These are phyloP conservation scores for Amanita subjunquillea DNA, from an alignment of 768 basidiomycete species.

Conservation along the genomic window DNA sequence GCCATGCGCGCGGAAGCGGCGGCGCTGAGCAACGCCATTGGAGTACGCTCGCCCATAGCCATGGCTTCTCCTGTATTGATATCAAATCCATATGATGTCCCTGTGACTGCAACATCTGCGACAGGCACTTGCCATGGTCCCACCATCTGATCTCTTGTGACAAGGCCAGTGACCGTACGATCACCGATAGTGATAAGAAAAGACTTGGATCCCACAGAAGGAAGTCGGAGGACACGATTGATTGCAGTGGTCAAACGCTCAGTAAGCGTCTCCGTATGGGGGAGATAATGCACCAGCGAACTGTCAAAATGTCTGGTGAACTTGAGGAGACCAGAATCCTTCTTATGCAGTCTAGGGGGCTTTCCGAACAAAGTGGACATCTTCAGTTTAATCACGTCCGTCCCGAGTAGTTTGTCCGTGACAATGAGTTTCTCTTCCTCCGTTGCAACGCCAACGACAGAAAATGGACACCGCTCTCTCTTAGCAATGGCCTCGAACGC, in stretches of 20 bases:
- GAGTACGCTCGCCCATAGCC: conserved; percentile 97
- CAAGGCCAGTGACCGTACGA: conserved; percentile 86
- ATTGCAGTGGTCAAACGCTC: conserved; percentile 55
- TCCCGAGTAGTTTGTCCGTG: conserved; percentile 71
- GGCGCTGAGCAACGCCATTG: conserved; percentile 77
- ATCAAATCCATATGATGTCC: conserved; percentile 90
- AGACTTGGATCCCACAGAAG: conserved; percentile 89
- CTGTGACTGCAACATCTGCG: conserved; percentile 93
- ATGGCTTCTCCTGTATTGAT: conserved; percentile 84
- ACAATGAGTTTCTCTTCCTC: conserved; percentile 75
- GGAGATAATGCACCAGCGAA: conserved; percentile 57
- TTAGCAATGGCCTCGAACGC: conserved; percentile 69
- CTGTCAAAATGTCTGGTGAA: conserved; percentile 51
- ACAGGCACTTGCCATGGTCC: conserved; percentile 98
- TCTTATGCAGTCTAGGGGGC: conserved; percentile 82
- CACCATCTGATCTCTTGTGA: conserved; percentile 97
- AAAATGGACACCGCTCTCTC: conserved; percentile 90
- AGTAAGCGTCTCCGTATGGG: conserved; percentile 23
- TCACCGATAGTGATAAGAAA: conserved; percentile 99
- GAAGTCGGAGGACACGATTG: conserved; percentile 79
- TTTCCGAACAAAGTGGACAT: conserved; percentile 98
- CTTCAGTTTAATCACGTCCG: conserved; percentile 76
- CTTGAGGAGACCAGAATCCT: conserved; percentile 40
- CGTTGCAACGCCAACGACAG: conserved; percentile 84
- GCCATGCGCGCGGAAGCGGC: conserved; percentile 95